phyloP scores from a whole-genome alignment of 352 stramenopile genomes.

The Phytophthora ramorum region DNA sequence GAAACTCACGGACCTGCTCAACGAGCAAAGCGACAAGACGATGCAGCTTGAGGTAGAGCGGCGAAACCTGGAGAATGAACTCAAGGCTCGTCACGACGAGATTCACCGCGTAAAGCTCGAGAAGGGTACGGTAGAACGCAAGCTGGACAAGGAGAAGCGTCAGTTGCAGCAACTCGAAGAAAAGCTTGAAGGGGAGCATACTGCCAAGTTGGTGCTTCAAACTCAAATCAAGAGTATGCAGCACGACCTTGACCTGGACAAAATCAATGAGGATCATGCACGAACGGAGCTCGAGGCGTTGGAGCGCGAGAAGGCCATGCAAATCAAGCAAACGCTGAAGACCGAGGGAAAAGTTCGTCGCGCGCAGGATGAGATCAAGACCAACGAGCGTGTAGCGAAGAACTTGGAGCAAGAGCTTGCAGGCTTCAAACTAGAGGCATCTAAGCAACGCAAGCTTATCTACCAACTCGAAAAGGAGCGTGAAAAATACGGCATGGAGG shows the following conservation, averaged over 20 bases:
- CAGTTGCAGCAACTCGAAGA: slow-evolving; percentile 91
- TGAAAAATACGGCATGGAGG: slow-evolving; percentile 92
- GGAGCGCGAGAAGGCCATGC: slow-evolving; percentile 89
- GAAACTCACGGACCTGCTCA: slow-evolving; percentile 93
- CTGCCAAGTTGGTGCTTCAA: slow-evolving; percentile 81
- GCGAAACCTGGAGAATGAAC: slow-evolving; percentile 82
- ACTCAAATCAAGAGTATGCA: slow-evolving; percentile 87
- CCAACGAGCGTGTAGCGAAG: slow-evolving; percentile 92
- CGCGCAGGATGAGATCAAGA: slow-evolving; percentile 91
- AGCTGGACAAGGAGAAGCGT: slow-evolving; percentile 89
- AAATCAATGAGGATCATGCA: slow-evolving; percentile 77
- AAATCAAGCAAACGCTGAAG: slow-evolving; percentile 84
- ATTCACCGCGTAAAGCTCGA: slow-evolving; percentile 87
- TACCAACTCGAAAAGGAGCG: slow-evolving; percentile 94
- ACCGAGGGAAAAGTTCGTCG: slow-evolving; percentile 89
- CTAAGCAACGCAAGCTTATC: slow-evolving; percentile 91
- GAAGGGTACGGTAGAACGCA: slow-evolving; percentile 91
- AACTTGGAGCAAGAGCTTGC: slow-evolving; percentile 86
- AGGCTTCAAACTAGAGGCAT: slow-evolving; percentile 84
- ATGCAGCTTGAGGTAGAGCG: slow-evolving; percentile 86
- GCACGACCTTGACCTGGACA: slow-evolving; percentile 81
- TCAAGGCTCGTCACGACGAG: slow-evolving; percentile 89
- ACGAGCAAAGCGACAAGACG: slow-evolving; percentile 92
- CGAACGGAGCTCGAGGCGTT: slow-evolving; percentile 82
- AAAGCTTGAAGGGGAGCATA: slow-evolving; percentile 92